Base-by-base conservation (phyloP, 805 yeast genomes). In the Wickerhamomyces silvicola region DNA sequence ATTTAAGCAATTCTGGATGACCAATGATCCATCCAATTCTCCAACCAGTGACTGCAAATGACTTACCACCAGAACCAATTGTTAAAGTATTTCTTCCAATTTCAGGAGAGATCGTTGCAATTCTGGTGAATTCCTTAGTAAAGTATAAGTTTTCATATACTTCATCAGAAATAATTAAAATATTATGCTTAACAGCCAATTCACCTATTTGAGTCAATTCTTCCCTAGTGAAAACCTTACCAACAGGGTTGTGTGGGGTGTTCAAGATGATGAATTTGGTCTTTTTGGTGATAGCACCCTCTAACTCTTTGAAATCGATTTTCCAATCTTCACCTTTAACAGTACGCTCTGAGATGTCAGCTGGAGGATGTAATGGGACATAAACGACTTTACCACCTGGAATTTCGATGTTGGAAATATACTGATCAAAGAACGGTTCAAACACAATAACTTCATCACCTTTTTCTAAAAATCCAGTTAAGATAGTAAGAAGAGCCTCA, bases 41-140 rank as follows among this genome's bases (percentile, higher is more conserved):
- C 97, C 97, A 92, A 33, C 98, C 98, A 10, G 98, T 92, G 27
- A 95, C 95, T n/a, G 96, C 95, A 64, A 92, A 92, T 0, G 95
- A 78, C 59, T 92, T 92, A 42, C 98, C 98, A 6, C 97, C 98
- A 18, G 96, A 85, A 1, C 97, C 97, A 15, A 92, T 94, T 4
- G 97, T 80, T 35, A 92, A 62, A 0, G 97, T 85, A 50, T 87
- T 66, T 36, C 75, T 74, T 18, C 73, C 79, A 38, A 87, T 71
- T 48, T 87, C 95, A 5, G 90, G 88, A 5, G 78, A 66, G 33
- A 90, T 62, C 3, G 85, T 75, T 2, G 96, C 94, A 29, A 92
- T 81, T 52, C 97, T 72, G 6, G 90, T 79, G 59, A 90, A 87
- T 3, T 55, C 57, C 6, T 69, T 62, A 3, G 70, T 65, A 56